A percentile compares a stretch with the other conserved stretches of the same genome.
phyloP scores from a whole-genome alignment of 495 filamentous ascomycete genomes.

The Aspergillus cavernicola region DNA sequence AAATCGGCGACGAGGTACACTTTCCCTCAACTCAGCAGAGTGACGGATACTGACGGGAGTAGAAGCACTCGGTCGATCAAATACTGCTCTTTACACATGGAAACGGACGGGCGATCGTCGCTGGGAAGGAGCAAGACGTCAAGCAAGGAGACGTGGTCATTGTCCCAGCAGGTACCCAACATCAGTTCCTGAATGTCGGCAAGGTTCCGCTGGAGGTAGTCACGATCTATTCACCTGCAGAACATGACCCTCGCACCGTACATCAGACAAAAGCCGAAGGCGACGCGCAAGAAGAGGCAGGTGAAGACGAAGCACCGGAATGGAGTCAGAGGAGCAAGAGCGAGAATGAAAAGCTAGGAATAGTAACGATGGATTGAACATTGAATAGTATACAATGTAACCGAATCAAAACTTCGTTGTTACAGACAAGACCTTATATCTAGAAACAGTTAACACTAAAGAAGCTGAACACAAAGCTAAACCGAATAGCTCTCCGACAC shows the following conservation, averaged over 20 bases:
- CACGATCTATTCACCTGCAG: constrained; percentile 60
- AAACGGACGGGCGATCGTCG: constrained; percentile 52
- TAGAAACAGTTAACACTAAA: too few relatives aligned
- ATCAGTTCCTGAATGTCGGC: constrained; percentile 63
- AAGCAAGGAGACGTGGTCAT: constrained; percentile 59
- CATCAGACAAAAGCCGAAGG: constrained; percentile 61
- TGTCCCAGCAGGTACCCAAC: constrained; percentile 62
- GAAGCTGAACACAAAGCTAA: neutral
- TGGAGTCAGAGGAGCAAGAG: constrained; percentile 53
- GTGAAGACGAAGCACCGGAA: constrained; percentile 56
- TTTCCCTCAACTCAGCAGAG: neutral
- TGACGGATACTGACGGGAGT: neutral
- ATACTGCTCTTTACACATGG: constrained; percentile 62
- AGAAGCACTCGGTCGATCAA: constrained; percentile 57
- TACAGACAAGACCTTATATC: too few relatives aligned
- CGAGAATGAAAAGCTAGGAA: constrained; percentile 54
- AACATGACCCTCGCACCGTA: constrained; percentile 54
- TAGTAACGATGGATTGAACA: constrained; percentile 39
- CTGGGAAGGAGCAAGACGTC: constrained; percentile 55
- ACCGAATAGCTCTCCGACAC: constrained; percentile 7
- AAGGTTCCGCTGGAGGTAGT: constrained; percentile 51
- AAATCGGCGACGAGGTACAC: constrained; percentile 62
- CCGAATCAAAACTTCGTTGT: too few relatives aligned
- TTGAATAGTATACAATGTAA: too few relatives aligned
- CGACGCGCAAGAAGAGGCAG: constrained; percentile 56